Evolutionary conservation across 139 green algal species (phyloP).

Genomic region (Closterium sp.): DNA sequence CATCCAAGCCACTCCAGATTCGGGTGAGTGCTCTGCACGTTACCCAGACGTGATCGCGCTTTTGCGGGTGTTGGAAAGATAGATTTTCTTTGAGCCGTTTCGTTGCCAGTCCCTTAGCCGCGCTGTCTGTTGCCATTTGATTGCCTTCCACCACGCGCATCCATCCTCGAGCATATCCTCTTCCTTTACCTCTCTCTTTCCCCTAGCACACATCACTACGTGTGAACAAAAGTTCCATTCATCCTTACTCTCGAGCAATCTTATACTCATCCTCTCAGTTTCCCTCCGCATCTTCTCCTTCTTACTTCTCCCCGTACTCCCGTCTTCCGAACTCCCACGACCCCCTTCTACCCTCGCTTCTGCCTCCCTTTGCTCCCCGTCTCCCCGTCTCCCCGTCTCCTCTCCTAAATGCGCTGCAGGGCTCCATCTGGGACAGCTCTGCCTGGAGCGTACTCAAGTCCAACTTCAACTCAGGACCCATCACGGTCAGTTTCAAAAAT

Average conservation of each 20-base stretch:
- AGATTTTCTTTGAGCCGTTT: too few relatives aligned
- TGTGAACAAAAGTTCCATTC: too few relatives aligned
- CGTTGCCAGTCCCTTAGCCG: too few relatives aligned
- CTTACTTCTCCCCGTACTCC: too few relatives aligned
- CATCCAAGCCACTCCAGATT: neutral
- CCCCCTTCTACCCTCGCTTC: neutral
- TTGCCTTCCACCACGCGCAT: neutral
- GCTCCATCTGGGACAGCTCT: slow-evolving; percentile 1
- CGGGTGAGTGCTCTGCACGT: neutral
- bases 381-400: neutral
- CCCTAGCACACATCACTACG: too few relatives aligned
- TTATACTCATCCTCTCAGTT: too few relatives aligned
- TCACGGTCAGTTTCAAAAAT: neutral
- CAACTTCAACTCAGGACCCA: neutral
- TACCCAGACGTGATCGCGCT: too few relatives aligned
- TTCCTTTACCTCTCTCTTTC: neutral
- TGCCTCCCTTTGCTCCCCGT: neutral
- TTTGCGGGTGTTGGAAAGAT: too few relatives aligned
- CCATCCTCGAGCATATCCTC: neutral
- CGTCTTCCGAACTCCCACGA: too few relatives aligned
- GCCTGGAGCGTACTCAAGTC: neutral
- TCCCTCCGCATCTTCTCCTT: too few relatives aligned
- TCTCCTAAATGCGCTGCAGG: neutral
- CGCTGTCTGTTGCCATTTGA: too few relatives aligned
- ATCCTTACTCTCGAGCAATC: too few relatives aligned